A percentile compares a stretch with the other conserved stretches of the same genome.
These are phyloP conservation scores for Macrophomina pseudophaseolina DNA, from an alignment of 2,329 filamentous ascomycete genomes.

Conservation along the genomic window DNA sequence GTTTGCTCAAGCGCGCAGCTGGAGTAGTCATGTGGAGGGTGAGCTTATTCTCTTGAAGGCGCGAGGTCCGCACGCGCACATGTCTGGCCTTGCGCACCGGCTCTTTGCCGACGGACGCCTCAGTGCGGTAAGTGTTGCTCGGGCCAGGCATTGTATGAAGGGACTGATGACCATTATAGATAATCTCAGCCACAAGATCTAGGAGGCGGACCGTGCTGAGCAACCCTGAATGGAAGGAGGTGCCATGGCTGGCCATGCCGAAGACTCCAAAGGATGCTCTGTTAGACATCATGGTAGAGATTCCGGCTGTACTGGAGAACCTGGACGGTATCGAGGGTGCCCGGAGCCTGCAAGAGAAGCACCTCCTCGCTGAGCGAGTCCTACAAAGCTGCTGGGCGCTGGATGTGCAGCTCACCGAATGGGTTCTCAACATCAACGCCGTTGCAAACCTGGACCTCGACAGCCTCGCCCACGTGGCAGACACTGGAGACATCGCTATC, in stretches of 20 bases:
- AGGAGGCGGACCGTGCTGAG: conserved; percentile 40
- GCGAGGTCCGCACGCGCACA: conserved; percentile 32
- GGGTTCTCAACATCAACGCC: conserved; percentile 26
- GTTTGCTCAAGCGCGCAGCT: conserved; percentile 34
- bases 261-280: conserved; percentile 43
- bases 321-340: conserved; percentile 33
- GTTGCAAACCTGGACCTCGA: conserved; percentile 30
- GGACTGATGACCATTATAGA: conserved; percentile 5
- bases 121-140: conserved; percentile 2
- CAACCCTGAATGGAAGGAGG: conserved; percentile 40
- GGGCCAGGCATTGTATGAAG: neutral
- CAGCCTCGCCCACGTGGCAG: conserved; percentile 24
- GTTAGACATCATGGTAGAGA: conserved; percentile 39
- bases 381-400: conserved; percentile 32
- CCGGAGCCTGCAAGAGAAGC: conserved; percentile 2
- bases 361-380: neutral
- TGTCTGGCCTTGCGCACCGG: conserved; percentile 29
- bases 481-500: neutral
- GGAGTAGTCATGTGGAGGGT: conserved; percentile 38
- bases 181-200: conserved; percentile 42
- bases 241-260: conserved; percentile 40
- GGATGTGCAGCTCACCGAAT: conserved; percentile 33
- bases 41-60: conserved; percentile 35
- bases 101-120: conserved; percentile 35
- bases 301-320: conserved; percentile 40